Evolutionary conservation across 164 flowering plant species (phyloP), one percentile per base, ranked within the genome.

Genomic region (Aristolochia contorta): DNA sequence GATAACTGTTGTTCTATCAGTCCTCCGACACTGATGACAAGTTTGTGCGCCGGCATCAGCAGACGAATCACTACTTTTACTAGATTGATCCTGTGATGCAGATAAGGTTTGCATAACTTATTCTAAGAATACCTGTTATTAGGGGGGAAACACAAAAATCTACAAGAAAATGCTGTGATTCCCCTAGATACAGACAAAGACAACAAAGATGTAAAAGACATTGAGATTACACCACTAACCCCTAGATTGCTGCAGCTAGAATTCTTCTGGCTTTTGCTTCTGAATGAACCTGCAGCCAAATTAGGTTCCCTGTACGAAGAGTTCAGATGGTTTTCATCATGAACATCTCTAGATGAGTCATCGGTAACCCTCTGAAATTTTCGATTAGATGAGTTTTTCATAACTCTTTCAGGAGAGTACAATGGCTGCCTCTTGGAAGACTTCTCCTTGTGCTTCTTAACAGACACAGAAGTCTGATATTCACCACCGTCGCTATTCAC

Each of bases 1-100:
- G 54, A 78, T 46, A 55, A 93, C 80, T 61, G 67, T 67, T 21
- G 74, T 77, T 62, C 75, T 79, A 33, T 78, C 80, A 72, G 67
- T 80, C 71, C 79, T 79, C 56, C 75, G 82, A 62, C 96, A 93
- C 64, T 93, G 99, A 77, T 93, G 99, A 68, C 99, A 93, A 60
- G 75, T 80, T 48, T 78, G 87, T 49, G 86, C 89, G 54, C 75
- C 86, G 25, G 71, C 75, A 15, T 83, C 96, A 63, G 81, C 88
- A 57, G 92, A 86, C 14, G 92, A 79, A 51, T 87, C 84, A 24
- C 83, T 71, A 68, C 81, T 78, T 61, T 70, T 73, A 67, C 79
- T 89, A 60, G 91, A 87, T 63, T 58, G 48, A 20, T 74, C 78
- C 75, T 74, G 64, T 19, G 54, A 30, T 27, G 55, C 23, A 43